Evolutionary conservation across 2,329 filamentous ascomycete species (phyloP), one percentile per base, ranked within the genome.

Genomic region (Scedosporium dehoogii): DNA sequence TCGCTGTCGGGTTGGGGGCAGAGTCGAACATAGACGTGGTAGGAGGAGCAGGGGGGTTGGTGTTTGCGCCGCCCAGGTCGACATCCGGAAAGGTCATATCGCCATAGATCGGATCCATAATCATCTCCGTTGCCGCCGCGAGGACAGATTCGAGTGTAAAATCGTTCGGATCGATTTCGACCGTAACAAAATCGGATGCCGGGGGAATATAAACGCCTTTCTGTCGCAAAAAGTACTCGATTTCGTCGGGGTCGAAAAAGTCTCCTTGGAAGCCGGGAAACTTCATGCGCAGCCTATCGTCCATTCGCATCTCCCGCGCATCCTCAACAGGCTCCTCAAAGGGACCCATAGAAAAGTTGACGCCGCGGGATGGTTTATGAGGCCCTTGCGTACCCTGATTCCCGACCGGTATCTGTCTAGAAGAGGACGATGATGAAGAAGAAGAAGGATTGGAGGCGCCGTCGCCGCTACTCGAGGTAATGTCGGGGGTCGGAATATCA

Each of bases 221-320:
- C 59, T 82, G 79, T 48, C 80, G 81, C 2, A 96, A 75, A 69
- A 92, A 94, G 12, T 83, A 79, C 72, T 94, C 88, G 0, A 92
- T 86, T 70, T 94, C 91, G 64, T 90, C 82, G 0, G 85, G 76
- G 69, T 94, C 90, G 67, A 89, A 90, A 78, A 90, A 94, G 59
- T 90, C 84, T 4, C 89, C 89, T 64, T 88, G 82, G 64, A 87
- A 89, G 0, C 85, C 88, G 1, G 82, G 79, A 6, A 86, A 72
- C 46, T 78, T 79, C 65, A 83, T 79, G 21, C 75, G 75, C 66
- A 88, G 77, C 16, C 78, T 75, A 12, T 72, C 69, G 44, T 79
- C 75, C 6, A 86, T 67, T 21, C 73, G 67, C 5, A 74, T 70
- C 27, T 81, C 78, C 18, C 76, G 72, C 1, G 76, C 71, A 1